These are phyloP conservation scores for Sporothrix pseudoabietina DNA, from an alignment of 2,329 filamentous ascomycete genomes.

Conservation along the genomic window DNA sequence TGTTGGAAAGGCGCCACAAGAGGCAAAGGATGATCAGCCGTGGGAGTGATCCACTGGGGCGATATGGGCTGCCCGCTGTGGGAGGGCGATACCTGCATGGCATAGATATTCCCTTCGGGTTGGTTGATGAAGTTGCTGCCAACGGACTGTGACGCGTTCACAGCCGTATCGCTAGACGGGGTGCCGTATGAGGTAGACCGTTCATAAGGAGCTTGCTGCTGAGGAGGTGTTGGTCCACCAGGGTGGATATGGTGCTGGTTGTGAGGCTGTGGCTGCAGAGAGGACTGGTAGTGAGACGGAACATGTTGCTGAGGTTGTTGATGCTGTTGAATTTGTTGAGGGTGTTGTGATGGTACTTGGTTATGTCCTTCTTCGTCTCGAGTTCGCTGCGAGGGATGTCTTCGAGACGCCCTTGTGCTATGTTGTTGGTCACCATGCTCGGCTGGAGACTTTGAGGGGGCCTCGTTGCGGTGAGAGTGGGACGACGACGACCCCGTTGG, in stretches of 20 bases:
- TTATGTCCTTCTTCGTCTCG: background rate
- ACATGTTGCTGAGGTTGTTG: background rate
- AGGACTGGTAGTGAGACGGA: background rate
- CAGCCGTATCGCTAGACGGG: slow-evolving; percentile 3
- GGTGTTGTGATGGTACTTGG: background rate
- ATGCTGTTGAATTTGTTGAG: background rate
- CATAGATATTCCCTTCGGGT: background rate
- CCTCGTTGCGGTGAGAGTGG: background rate
- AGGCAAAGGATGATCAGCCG: background rate
- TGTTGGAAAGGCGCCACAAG: background rate
- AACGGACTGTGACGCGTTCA: background rate
- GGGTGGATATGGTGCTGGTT: background rate
- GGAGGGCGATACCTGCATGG: background rate
- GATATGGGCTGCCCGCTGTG: slow-evolving; percentile 21
- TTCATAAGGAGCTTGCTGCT: background rate
- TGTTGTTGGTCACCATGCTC: background rate
- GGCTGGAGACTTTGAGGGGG: background rate
- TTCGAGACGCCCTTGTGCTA: background rate
- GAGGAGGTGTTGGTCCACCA: background rate
- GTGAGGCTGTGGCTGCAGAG: background rate
- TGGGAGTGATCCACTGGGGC: slow-evolving; percentile 6
- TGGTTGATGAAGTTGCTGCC: background rate
- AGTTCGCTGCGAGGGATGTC: background rate
- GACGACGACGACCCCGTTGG: background rate
- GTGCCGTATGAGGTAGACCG: background rate